These are phyloP conservation scores for Zoysia matrella DNA, from an alignment of 202 grass and related monocot species.

Conservation along the genomic window DNA sequence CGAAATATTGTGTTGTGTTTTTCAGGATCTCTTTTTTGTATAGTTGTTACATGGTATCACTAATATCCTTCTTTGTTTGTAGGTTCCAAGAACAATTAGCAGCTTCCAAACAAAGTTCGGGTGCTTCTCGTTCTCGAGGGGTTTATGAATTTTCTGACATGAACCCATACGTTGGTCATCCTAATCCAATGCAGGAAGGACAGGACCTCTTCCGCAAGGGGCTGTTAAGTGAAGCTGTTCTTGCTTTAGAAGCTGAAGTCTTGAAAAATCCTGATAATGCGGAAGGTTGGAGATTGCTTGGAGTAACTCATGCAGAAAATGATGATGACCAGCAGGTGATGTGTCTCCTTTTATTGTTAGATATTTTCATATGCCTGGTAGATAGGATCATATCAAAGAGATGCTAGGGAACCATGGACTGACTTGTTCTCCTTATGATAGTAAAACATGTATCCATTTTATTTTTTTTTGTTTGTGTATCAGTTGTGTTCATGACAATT, in stretches of 20 bases:
- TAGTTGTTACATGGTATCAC: constrained; percentile 29
- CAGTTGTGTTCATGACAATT: background rate
- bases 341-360: constrained; percentile 17
- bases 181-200: constrained; percentile 97
- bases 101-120: constrained; percentile 62
- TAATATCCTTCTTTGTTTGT: constrained; percentile 34
- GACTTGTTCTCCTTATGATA: constrained; percentile 4
- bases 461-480: constrained; percentile 13
- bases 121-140: constrained; percentile 61
- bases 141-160: constrained; percentile 87
- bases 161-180: constrained; percentile 98
- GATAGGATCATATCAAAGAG: background rate
- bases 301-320: constrained; percentile 97
- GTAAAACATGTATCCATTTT: background rate
- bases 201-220: constrained; percentile 95
- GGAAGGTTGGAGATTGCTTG: constrained; percentile 97
- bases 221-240: constrained; percentile 97
- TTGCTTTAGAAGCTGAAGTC: constrained; percentile 98
- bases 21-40: background rate
- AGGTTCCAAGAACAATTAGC: constrained; percentile 76
- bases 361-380: constrained; percentile 26
- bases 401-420: constrained; percentile 6
- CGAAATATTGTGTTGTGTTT: constrained; percentile 6
- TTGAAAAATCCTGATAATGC: constrained; percentile 94
- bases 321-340: constrained; percentile 97